Evolutionary conservation across 768 basidiomycete genomes (phyloP).

Genomic region (Trametes sanguinea): DNA sequence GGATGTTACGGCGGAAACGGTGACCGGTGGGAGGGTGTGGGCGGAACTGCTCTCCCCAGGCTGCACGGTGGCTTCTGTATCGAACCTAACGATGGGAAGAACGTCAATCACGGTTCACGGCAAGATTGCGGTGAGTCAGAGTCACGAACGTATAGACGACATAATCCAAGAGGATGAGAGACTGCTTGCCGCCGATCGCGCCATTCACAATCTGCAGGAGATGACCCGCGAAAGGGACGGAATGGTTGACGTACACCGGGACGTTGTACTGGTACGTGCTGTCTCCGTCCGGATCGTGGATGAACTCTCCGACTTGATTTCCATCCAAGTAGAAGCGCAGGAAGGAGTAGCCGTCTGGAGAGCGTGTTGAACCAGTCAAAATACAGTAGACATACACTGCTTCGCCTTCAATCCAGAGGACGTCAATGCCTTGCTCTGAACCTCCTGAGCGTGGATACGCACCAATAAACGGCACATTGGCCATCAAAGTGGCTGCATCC

Average conservation of each 20-base stretch:
- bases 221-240: constrained; percentile 34
- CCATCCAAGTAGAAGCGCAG: constrained; percentile 43
- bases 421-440: too few relatives aligned
- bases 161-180: constrained; percentile 40
- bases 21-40: too few relatives aligned
- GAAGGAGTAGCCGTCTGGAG: constrained; percentile 34
- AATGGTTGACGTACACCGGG: constrained; percentile 35
- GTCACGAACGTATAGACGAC: constrained; percentile 41
- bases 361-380: constrained; percentile 28
- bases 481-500: too few relatives aligned
- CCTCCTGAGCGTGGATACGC: too few relatives aligned
- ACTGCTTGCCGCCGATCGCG: constrained; percentile 29
- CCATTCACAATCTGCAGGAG: constrained; percentile 39
- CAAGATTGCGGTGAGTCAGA: background rate
- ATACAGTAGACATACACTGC: constrained; percentile 47
- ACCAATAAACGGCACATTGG: too few relatives aligned
- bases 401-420: constrained; percentile 24
- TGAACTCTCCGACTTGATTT: constrained; percentile 33
- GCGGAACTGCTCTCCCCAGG: too few relatives aligned
- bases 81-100: background rate
- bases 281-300: constrained; percentile 22
- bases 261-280: constrained; percentile 36
- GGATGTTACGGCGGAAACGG: too few relatives aligned
- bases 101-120: background rate
- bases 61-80: background rate